Evolutionary conservation across 495 filamentous ascomycete species (phyloP).

Genomic region (Trichocladium uniseriatum): DNA sequence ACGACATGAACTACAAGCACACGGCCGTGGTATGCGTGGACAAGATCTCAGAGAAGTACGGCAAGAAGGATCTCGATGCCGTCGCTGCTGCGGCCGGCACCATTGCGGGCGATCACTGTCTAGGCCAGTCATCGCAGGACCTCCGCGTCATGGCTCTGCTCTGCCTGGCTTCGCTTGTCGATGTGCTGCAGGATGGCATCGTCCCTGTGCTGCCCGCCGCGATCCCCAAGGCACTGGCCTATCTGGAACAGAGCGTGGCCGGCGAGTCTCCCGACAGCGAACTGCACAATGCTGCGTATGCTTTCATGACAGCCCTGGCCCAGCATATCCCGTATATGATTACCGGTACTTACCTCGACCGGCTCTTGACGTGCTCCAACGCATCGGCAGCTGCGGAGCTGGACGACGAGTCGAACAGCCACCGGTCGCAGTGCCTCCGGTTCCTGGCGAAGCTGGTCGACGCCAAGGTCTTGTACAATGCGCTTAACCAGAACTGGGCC

Average conservation of each 20-base stretch:
- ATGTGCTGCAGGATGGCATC: slow-evolving; percentile 74
- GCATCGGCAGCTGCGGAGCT: slow-evolving; percentile 52
- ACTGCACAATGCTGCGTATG: slow-evolving; percentile 73
- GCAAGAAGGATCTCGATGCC: slow-evolving; percentile 66
- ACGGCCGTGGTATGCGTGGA: slow-evolving; percentile 80
- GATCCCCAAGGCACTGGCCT: slow-evolving; percentile 57
- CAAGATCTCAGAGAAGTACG: slow-evolving; percentile 82
- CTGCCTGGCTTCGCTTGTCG: slow-evolving; percentile 77
- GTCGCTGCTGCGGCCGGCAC: slow-evolving; percentile 59
- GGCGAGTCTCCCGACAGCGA: slow-evolving; percentile 43
- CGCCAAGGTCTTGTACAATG: slow-evolving; percentile 52
- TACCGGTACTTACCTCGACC: slow-evolving; percentile 59
- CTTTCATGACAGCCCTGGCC: slow-evolving; percentile 67
- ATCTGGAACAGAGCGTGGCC: slow-evolving; percentile 54
- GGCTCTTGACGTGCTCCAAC: slow-evolving; percentile 57
- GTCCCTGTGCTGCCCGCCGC: slow-evolving; percentile 72
- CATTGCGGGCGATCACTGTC: slow-evolving; percentile 64
- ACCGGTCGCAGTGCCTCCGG: slow-evolving; percentile 56
- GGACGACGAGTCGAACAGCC: slow-evolving; percentile 49
- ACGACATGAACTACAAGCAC: slow-evolving; percentile 64
- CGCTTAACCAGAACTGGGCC: slow-evolving; percentile 61
- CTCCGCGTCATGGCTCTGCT: slow-evolving; percentile 76
- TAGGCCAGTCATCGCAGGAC: slow-evolving; percentile 60
- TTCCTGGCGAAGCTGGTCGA: slow-evolving; percentile 66
- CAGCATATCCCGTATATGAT: slow-evolving; percentile 81